Evolutionary conservation across 768 basidiomycete genomes (phyloP).

Genomic region (Xerocomellus intermedius): DNA sequence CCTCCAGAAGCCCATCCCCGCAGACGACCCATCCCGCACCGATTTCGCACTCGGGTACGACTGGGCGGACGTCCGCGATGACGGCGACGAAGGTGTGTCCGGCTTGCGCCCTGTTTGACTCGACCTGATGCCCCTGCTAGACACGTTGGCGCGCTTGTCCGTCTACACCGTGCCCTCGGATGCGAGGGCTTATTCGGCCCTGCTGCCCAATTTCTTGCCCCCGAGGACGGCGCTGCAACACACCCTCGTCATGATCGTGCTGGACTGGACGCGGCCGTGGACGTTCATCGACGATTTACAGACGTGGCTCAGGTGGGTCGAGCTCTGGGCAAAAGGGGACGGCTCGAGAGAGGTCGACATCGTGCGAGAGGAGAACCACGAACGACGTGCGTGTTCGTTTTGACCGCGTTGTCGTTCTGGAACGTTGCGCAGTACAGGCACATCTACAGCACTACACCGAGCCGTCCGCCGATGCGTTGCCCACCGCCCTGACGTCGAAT

Average conservation of each 20-base stretch:
- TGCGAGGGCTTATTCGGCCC: constrained; percentile 61
- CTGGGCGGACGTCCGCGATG: constrained; percentile 87
- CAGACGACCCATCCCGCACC: constrained; percentile 55
- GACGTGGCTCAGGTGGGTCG: constrained; percentile 84
- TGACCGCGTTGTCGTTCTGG: not conserved
- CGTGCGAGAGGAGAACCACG: constrained; percentile 74
- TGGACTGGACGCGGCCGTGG: constrained; percentile 97
- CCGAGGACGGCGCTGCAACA: constrained; percentile 65
- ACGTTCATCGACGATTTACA: constrained; percentile 83
- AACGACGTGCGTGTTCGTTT: constrained; percentile 60
- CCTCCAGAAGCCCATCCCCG: constrained; percentile 57
- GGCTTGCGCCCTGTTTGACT: not conserved
- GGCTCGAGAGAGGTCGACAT: constrained; percentile 68
- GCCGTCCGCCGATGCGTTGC: constrained; percentile 65
- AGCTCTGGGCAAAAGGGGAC: constrained; percentile 74
- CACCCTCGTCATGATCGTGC: constrained; percentile 75
- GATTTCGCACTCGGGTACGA: constrained; percentile 93
- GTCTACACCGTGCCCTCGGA: constrained; percentile 89
- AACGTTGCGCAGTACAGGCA: constrained; percentile 62
- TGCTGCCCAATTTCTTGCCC: constrained; percentile 79
- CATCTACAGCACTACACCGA: constrained; percentile 90
- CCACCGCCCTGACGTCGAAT: constrained; percentile 54
- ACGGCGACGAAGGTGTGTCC: constrained; percentile 85
- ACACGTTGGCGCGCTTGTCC: constrained; percentile 85
- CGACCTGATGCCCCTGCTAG: constrained; percentile 38